Evolutionary conservation across 148 eudicot species (phyloP), one percentile per base, ranked within the genome.

Genomic region (Camellia granthamiana): DNA sequence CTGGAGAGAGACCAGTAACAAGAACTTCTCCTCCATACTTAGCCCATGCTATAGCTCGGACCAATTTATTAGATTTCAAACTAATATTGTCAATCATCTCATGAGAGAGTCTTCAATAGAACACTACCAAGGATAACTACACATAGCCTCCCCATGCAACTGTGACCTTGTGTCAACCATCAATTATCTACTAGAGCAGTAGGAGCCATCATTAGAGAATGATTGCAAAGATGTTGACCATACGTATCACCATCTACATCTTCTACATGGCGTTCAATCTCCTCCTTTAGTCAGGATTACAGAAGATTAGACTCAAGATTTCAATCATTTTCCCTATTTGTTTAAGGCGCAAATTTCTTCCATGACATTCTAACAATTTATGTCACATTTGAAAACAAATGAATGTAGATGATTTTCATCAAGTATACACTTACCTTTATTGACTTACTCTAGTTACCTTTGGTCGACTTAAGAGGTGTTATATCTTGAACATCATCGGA

Each of bases 401-500:
- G n/a, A 41, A 67, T 67, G 3, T 67, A 67, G n/a, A 18, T 67
- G 71, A 67, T 41, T 43, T 13, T 38, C 15, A 49, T 7, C 52
- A 67, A 67, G 70, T 38, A 42, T 42, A 68, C 72, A 68, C 72
- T 67, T 5, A 41, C 71, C 70, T 68, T 16, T 43, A 43, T 15
- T 43, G 0, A 68, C 51, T 42, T 68, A 68, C 72, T 43, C 21
- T 68, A 42, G 51, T 42, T 51, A 42, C 6, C 51, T 68, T 15
- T 16, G 6, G 51, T 15, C 11, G 47, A 68, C 72, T 42, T 43
- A 16, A 21, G 52, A 15, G 52, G 12, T 0, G 11, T 44, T 47
- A 69, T 69, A 41, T 19, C 43, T 69, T 43, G 2, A 49, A 49
- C 7, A 65, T 21, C 69, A 65, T 65, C 9, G 14, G 42, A 30